Evolutionary conservation across 2,329 filamentous ascomycete genomes (phyloP).

Genomic region (Microdochium bolleyi): DNA sequence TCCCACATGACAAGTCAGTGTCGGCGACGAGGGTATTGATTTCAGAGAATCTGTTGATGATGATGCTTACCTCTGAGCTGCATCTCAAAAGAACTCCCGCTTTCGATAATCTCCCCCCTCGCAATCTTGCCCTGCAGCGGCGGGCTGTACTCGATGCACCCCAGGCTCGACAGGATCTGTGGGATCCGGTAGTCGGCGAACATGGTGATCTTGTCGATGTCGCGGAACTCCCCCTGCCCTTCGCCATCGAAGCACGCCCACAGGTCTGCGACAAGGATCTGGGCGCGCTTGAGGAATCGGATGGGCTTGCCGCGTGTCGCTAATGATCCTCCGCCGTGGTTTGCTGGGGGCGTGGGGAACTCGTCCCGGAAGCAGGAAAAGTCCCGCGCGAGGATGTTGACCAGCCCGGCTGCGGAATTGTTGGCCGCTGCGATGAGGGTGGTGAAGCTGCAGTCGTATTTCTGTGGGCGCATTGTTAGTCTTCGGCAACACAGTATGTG

Average conservation of each 20-base stretch:
- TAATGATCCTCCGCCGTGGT: constrained; percentile 40
- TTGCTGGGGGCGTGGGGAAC: constrained; percentile 22
- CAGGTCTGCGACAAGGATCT: constrained; percentile 90
- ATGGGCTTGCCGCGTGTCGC: constrained; percentile 62
- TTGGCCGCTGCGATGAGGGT: constrained; percentile 68
- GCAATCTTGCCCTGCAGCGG: constrained; percentile 65
- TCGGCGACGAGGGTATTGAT: background rate
- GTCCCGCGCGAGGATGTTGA: constrained; percentile 75
- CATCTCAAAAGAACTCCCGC: constrained; percentile 72
- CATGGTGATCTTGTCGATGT: constrained; percentile 96
- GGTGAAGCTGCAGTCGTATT: constrained; percentile 66
- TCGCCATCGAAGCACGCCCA: constrained; percentile 93
- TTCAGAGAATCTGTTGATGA: too few species aligned
- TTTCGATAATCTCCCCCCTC: constrained; percentile 54
- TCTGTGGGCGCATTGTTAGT: constrained; percentile 36
- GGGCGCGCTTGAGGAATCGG: constrained; percentile 84
- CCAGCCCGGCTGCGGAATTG: constrained; percentile 73
- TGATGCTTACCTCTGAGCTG: constrained; percentile 76
- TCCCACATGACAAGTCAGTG: background rate
- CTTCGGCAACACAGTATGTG: too few species aligned
- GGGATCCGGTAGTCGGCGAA: constrained; percentile 97
- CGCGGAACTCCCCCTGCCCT: constrained; percentile 70
- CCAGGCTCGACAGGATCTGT: constrained; percentile 79
- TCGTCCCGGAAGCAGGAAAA: constrained; percentile 86
- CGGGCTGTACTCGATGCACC: constrained; percentile 79